phyloP scores from a whole-genome alignment of 73 alveolate species.

The Paramecium primaurelia region DNA sequence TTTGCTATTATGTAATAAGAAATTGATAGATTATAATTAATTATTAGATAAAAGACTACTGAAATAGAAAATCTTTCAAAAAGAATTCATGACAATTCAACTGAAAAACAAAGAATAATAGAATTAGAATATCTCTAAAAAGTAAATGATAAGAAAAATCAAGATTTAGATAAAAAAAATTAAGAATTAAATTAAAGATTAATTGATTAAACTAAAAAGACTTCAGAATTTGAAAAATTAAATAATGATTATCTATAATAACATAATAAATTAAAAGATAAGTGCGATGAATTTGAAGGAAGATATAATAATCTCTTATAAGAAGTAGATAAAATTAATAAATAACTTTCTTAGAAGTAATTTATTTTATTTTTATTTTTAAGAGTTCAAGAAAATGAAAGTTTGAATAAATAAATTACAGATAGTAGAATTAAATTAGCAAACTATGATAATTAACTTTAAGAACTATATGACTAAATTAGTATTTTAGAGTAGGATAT shows the following conservation, averaged over 20 bases:
- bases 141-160: neutral
- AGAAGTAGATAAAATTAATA: neutral
- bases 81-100: neutral
- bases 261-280: neutral
- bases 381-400: neutral
- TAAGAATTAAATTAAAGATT: neutral
- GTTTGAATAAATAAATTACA: neutral
- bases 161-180: neutral
- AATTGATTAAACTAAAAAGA: neutral
- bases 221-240: neutral
- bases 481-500: neutral
- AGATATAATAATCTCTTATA: neutral
- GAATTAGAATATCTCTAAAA: neutral
- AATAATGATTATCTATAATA: neutral
- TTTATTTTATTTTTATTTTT: neutral
- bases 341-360: neutral
- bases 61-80: neutral
- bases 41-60: neutral
- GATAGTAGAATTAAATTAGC: neutral
- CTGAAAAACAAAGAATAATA: neutral
- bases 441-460: neutral
- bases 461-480: neutral
- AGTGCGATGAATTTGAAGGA: neutral
- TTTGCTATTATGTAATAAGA: neutral
- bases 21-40: constrained; percentile 8